A percentile compares a stretch with the other conserved stretches of the same genome.
phyloP scores from a whole-genome alignment of 2,329 filamentous ascomycete genomes.

The Aspergillus tubingensis region DNA sequence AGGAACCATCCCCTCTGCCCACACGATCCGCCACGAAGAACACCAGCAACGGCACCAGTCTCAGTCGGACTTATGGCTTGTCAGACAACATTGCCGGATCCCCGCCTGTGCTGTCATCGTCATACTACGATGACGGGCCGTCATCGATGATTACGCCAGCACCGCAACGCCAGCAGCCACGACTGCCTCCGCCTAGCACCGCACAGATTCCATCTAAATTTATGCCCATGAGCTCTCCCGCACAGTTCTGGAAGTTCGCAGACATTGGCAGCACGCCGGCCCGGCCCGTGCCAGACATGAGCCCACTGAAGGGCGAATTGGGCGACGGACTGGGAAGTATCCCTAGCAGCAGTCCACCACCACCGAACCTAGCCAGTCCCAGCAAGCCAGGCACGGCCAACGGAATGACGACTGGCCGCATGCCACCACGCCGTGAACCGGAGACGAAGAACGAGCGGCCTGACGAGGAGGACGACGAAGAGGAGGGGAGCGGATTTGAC shows the following conservation, averaged over 20 bases:
- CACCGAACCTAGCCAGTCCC: slow-evolving; percentile 48
- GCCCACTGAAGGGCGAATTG: slow-evolving; percentile 48
- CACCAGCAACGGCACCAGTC: slow-evolving; percentile 30
- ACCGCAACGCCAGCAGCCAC: slow-evolving; percentile 51
- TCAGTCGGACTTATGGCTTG: slow-evolving; percentile 41
- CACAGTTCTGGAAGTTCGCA: slow-evolving; percentile 54
- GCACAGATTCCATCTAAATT: slow-evolving; percentile 53
- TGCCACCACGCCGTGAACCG: slow-evolving; percentile 37
- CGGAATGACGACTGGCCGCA: slow-evolving; percentile 31
- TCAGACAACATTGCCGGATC: slow-evolving; percentile 44
- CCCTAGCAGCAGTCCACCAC: slow-evolving; percentile 52
- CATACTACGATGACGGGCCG: slow-evolving; percentile 50
- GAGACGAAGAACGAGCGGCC: slow-evolving; percentile 26
- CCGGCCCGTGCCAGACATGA: slow-evolving; percentile 46
- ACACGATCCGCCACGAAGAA: slow-evolving; percentile 32
- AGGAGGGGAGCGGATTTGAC: slow-evolving; percentile 46
- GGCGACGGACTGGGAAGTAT: slow-evolving; percentile 41
- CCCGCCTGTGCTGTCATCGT: slow-evolving; percentile 52
- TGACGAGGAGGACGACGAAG: slow-evolving; percentile 43
- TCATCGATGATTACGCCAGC: slow-evolving; percentile 53
- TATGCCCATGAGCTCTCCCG: slow-evolving; percentile 54
- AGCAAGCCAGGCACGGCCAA: slow-evolving; percentile 45
- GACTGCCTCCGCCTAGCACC: slow-evolving; percentile 51
- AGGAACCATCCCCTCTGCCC: slow-evolving; percentile 47
- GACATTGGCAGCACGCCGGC: slow-evolving; percentile 51